phyloP scores from a whole-genome alignment of 2,329 filamentous ascomycete genomes.

The Colletotrichum sp. region DNA sequence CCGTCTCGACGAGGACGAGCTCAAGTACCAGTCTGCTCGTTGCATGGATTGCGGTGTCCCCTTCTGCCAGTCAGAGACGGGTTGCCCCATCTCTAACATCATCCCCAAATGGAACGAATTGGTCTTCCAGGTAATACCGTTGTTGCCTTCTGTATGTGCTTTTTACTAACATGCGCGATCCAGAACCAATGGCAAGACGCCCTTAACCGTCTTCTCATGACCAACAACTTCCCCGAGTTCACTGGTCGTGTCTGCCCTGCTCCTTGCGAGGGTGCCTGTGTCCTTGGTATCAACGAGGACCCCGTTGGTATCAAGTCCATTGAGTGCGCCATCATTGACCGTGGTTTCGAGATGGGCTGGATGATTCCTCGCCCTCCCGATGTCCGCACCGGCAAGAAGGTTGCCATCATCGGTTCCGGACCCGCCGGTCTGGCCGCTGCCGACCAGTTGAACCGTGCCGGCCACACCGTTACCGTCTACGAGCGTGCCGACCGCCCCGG shows the following conservation, averaged over 20 bases:
- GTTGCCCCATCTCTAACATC: constrained; percentile 95
- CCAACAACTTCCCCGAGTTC: constrained; percentile 98
- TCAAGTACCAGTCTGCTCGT: constrained; percentile 94
- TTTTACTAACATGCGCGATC: no score
- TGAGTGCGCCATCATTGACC: constrained; percentile 96
- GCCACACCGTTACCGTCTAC: constrained; percentile 87
- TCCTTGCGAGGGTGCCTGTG: constrained; percentile 94
- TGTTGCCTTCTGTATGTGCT: no score
- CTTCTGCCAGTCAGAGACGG: constrained; percentile 96
- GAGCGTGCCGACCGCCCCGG: constrained; percentile 91
- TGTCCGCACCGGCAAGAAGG: constrained; percentile 83
- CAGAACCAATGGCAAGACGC: constrained; percentile 84
- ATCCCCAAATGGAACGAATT: constrained; percentile 97
- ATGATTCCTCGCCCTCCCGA: constrained; percentile 85
- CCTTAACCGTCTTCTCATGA: constrained; percentile 89
- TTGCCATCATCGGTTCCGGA: constrained; percentile 90
- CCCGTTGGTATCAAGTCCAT: constrained; percentile 98
- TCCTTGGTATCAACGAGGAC: constrained; percentile 95
- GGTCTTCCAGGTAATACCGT: constrained; percentile 55
- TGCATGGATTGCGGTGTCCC: constrained; percentile 99
- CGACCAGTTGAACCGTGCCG: constrained; percentile 93
- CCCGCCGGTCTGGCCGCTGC: constrained; percentile 89
- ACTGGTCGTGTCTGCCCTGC: constrained; percentile 96
- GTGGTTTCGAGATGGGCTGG: constrained; percentile 98
- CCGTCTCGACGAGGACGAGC: constrained; percentile 89